Percentiles rank a stretch among this genome's conserved stretches.
Evolutionary conservation across 148 eudicot species (phyloP).

Genomic region (Oxyria digyna): DNA sequence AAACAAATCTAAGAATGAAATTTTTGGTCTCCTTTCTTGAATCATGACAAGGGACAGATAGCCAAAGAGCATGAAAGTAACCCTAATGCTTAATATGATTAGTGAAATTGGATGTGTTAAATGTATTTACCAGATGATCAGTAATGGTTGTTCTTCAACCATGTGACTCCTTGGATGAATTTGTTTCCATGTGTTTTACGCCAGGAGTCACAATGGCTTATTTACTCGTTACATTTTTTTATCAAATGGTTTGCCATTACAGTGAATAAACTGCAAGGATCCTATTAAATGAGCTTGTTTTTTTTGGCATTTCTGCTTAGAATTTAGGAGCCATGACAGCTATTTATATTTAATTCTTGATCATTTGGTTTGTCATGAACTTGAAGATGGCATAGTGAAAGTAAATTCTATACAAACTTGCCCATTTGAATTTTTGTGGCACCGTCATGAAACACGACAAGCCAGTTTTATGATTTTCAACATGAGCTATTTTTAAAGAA

Average conservation of each 20-base stretch:
- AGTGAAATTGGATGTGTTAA: neutral
- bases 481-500: neutral
- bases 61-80: neutral
- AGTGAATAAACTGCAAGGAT: neutral
- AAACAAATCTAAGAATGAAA: neutral
- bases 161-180: neutral
- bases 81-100: neutral
- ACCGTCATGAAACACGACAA: neutral
- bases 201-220: neutral
- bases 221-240: neutral
- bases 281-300: neutral
- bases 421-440: too few species aligned
- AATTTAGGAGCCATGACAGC: neutral
- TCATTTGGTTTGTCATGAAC: neutral
- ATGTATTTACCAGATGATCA: neutral
- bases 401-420: neutral
- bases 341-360: neutral
- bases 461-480: neutral
- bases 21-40: neutral
- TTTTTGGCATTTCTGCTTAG: neutral
- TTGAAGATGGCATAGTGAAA: neutral
- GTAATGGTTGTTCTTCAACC: neutral
- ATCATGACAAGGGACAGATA: neutral
- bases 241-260: neutral
- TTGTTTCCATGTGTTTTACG: neutral